Base-by-base conservation (phyloP, 805 yeast species). In the Lipomyces spencermartinsiae region DNA sequence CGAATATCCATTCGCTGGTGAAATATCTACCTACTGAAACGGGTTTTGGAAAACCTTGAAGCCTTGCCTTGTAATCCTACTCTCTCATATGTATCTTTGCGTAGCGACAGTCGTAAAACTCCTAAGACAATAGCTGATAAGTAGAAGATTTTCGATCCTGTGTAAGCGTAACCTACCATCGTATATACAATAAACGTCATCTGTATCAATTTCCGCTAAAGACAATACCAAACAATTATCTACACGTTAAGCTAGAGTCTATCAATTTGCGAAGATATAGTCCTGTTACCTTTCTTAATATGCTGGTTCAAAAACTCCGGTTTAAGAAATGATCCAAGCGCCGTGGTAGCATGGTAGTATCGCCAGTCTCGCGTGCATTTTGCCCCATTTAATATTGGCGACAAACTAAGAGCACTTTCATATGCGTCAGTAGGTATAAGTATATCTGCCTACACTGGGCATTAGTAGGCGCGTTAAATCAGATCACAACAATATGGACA, bases 201-300 rank as follows among this genome's bases (percentile, higher is more conserved):
- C 71, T 5, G 70, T 35, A 51, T 69, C 72, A 39, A 69, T 68
- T 6, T 37, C 63, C 2, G 62, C 49, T 14, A 63, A 25, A 2
- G 72, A 69, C 31, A 69, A 43, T 10, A 69, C 68, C 49, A 69
- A 53, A 33, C 72, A 69, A 59, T 69, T 66, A n/a, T 67, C 72
- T 67, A 29, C 16, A 22, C 39, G 7, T 16, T 7, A 16, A 19
- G 22, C n/a, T 14, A 31, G 19, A 22, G 49, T n/a, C 1, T 35
- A 14, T 33, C 35, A 4, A 14, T 25, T 39, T 29, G 59, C 59
- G 0, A 31, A 14, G 10, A 7, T 29, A 31, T 16, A 1, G 35
- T 10, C 10, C 19, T n/a, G 56, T 7, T 43, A 69, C 72, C 63
- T 43, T 57, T 67, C 58, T 69, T 69, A 19, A 69, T 60, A 43